Evolutionary conservation across 2,329 filamentous ascomycete genomes (phyloP).

Genomic region (Clonostachys rosea): DNA sequence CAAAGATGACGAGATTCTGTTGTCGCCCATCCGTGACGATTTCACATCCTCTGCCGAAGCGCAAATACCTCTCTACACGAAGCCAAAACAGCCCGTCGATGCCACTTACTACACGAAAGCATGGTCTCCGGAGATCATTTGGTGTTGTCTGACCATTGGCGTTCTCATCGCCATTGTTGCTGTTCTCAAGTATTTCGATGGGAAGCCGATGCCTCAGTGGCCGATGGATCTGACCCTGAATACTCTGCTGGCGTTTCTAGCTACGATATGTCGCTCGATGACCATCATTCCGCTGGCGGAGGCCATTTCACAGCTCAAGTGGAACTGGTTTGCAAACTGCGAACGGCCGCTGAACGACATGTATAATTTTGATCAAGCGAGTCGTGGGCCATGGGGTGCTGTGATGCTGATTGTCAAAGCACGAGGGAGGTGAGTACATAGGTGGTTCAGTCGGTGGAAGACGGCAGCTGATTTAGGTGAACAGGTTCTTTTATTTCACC

Average conservation of each 20-base stretch:
- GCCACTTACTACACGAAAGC: too few species aligned
- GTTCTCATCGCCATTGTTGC: slow-evolving; percentile 11
- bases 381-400: too few species aligned
- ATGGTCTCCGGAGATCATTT: not conserved
- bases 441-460: not conserved
- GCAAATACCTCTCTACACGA: too few species aligned
- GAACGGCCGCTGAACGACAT: too few species aligned
- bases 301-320: slow-evolving; percentile 1
- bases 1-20: too few species aligned
- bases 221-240: slow-evolving; percentile 17
- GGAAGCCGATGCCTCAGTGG: slow-evolving; percentile 10
- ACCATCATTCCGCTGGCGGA: slow-evolving; percentile 15
- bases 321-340: not conserved
- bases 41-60: too few species aligned
- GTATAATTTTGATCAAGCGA: too few species aligned
- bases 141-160: slow-evolving; percentile 1
- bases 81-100: too few species aligned
- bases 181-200: slow-evolving; percentile 7
- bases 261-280: slow-evolving; percentile 13
- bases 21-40: too few species aligned
- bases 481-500: not conserved
- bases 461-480: too few species aligned
- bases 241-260: slow-evolving; percentile 16
- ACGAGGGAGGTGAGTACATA: not conserved
- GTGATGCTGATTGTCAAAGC: slow-evolving; percentile 1